Base-by-base conservation (phyloP, 176 grass and related monocot genomes). In the Chloris gayana region DNA sequence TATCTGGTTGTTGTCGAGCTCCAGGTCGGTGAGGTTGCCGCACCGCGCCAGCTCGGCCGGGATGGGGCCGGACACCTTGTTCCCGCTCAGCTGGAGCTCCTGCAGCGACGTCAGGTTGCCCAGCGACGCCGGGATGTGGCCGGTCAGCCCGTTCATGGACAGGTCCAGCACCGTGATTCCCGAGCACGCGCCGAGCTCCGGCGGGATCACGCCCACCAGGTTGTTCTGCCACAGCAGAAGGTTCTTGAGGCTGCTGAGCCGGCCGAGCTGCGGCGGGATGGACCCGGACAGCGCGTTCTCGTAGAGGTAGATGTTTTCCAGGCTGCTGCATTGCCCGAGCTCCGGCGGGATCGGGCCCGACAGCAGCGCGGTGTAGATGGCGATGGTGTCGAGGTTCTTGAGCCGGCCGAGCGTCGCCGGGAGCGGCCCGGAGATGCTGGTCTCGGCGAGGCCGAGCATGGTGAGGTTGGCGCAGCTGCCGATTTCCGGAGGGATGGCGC, bases 1-100 rank as follows among this genome's bases (percentile, higher is more conserved):
- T n/a, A 97, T 89, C 76, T 94, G 94, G 82, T 97, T 97, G 88
- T 93, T 91, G 77, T 91, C 91, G 42, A 97, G 91, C 84, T 97
- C 91, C 37, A 97, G 87, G 80, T 93, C 91, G 68, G 91, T 94
- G 62, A 97, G 87, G 72, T 97, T 94, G 50, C 75, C 30, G 84
- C 91, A 94, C 34, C 61, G 70, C 73, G 91, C 67, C 26, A 97
- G 88, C 82, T 93, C 89, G 21, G 59, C 63, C 0, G 91, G 94
- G 9, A 97, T 82, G 0, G 84, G 35, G 50, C 94, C 91, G 14
- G 94, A 93, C 63, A 97, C 72, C 56, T 75, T 90, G 89, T 97
- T 97, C 15, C 76, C 89, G 57, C 91, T 97, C 26, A 91, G 89
- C 76, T 93, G 91, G 7, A 97, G 80, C 85, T 93, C 82, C 83